Conservation (phyloP, 1,139 yeast genomes). For the Pneumocystis jirovecii region DNA sequence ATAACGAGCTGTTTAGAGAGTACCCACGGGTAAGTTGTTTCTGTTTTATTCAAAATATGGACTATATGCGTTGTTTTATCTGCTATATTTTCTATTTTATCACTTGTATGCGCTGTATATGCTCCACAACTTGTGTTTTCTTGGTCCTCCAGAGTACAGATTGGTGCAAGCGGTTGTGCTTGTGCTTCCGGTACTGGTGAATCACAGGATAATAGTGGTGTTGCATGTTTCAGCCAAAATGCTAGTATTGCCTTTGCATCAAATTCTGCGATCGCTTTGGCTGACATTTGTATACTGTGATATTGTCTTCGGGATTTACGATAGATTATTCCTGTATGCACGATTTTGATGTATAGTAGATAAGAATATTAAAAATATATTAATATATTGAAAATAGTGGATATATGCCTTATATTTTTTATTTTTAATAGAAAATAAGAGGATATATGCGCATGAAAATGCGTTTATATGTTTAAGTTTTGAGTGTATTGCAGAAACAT, state of each 20-base stretch:
- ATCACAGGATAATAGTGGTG: constrained; percentile 21
- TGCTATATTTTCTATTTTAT: not conserved
- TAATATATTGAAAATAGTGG: no score
- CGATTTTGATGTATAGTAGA: no score
- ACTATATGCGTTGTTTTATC: constrained; percentile 9
- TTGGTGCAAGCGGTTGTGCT: constrained; percentile 18
- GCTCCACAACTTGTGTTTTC: constrained; percentile 27
- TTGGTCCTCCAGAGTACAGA: constrained; percentile 13
- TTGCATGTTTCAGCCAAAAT: constrained; percentile 30
- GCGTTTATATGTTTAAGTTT: no score
- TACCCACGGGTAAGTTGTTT: constrained; percentile 31
- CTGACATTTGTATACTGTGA: constrained; percentile 23
- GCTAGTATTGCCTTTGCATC: constrained; percentile 35
- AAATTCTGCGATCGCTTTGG: constrained; percentile 34
- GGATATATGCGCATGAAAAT: no score
- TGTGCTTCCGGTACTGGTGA: constrained; percentile 21
- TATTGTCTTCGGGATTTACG: no score
- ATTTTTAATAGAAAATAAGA: no score
- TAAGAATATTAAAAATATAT: no score
- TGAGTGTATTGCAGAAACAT: no score
- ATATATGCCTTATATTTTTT: no score
- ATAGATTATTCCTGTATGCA: not conserved
- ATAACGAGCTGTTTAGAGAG: constrained; percentile 29
- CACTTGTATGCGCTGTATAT: constrained; percentile 18
- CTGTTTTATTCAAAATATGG: constrained; percentile 26